phyloP scores from a whole-genome alignment of 345 rosid genomes.

The Melaleuca alternifolia region DNA sequence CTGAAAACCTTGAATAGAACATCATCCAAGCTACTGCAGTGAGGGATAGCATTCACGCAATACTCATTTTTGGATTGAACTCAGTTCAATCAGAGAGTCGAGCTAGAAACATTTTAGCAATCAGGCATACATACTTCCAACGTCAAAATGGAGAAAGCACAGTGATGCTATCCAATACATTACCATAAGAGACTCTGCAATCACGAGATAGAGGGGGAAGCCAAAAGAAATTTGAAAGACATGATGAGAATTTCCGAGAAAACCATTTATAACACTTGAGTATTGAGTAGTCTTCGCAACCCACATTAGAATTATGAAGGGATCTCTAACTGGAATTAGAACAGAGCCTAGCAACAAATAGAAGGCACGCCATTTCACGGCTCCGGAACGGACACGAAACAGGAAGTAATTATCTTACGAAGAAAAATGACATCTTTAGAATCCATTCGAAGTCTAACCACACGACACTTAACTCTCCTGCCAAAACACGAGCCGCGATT shows the following conservation, averaged over 20 bases:
- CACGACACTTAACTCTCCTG: background rate
- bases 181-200: background rate
- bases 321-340: background rate
- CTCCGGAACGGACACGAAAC: background rate
- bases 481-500: background rate
- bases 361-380: background rate
- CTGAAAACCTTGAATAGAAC: conserved; percentile 52
- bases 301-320: background rate
- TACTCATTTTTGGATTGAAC: background rate
- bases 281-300: background rate
- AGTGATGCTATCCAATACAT: background rate
- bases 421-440: background rate
- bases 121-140: background rate
- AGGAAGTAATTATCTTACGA: background rate
- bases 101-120: background rate
- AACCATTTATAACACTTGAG: background rate
- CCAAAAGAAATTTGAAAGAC: background rate
- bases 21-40: conserved; percentile 45
- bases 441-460: background rate
- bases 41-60: conserved; percentile 11
- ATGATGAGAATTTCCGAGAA: background rate
- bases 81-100: background rate
- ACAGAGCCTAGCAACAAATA: background rate
- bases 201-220: background rate
- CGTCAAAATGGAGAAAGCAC: background rate